A percentile compares a stretch with the other conserved stretches of the same genome.
phyloP scores from a whole-genome alignment of 768 basidiomycete species.

The Lactarius hengduanensis region DNA sequence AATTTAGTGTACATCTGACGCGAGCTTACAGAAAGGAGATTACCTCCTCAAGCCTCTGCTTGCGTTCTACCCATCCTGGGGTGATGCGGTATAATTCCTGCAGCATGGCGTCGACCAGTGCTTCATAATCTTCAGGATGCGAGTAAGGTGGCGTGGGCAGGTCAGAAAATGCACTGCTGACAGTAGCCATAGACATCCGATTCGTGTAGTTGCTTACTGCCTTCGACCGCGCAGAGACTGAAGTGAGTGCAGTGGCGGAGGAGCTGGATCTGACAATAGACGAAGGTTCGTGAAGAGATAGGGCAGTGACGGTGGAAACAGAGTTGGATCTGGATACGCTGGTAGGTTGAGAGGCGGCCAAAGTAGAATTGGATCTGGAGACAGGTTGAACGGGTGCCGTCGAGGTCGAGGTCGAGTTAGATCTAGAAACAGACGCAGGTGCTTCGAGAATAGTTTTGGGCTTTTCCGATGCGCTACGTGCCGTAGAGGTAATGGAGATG shows the following conservation, averaged over 20 bases:
- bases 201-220: slow-evolving; percentile 18
- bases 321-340: slow-evolving; percentile 21
- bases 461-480: slow-evolving; percentile 2
- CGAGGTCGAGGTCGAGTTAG: slow-evolving; percentile 6
- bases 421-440: slow-evolving; percentile 9
- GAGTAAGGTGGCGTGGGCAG: slow-evolving; percentile 22
- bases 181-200: slow-evolving; percentile 16
- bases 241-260: slow-evolving; percentile 8
- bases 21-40: background rate
- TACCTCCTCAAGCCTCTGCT: slow-evolving; percentile 26
- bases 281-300: slow-evolving; percentile 19
- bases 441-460: slow-evolving; percentile 10
- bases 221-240: slow-evolving; percentile 17
- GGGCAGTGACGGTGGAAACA: slow-evolving; percentile 15
- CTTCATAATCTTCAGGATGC: slow-evolving; percentile 22
- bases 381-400: background rate
- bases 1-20: background rate
- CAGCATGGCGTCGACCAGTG: slow-evolving; percentile 27
- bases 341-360: background rate
- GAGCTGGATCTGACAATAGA: slow-evolving; percentile 22
- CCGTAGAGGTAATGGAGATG: background rate
- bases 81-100: slow-evolving; percentile 27
- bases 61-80: slow-evolving; percentile 29
- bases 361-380: slow-evolving; percentile 20
- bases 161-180: slow-evolving; percentile 16